Evolutionary conservation across 176 grass and related monocot species (phyloP), one percentile per base, ranked within the genome.

Genomic region (Luzula sylvatica): DNA sequence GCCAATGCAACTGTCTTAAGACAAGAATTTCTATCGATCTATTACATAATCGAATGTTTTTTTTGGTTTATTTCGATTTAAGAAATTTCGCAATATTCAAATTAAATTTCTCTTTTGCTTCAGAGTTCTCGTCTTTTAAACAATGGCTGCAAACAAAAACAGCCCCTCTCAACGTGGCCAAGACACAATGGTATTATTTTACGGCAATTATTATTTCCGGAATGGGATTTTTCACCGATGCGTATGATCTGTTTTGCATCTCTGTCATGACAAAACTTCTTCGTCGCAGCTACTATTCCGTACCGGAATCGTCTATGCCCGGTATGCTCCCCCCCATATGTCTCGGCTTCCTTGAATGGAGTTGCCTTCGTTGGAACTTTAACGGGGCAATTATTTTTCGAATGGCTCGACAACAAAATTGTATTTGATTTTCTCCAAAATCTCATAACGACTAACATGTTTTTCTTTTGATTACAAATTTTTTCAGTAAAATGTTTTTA

Each of bases 211-310:
- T 81, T 3, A 38, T 81, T 18, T 47, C 70, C 26, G 77, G 65
- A 23, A 81, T 81, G 77, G 71, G 77, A 16, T 81, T 81, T 65
- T 81, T 81, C 70, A 81, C 77, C 27, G 77, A 81, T 53, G 77
- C 71, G 11, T 81, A 81, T 65, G 77, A 75, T 56, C 77, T 81
- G 50, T 81, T 81, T 52, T 81, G 77, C 60, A 72, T 78, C 52
- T 78, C 75, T 30, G 59, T 74, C 29, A 59, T 74, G 38, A 74
- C 71, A 62, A 80, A 73, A 54, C 76, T 80, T 26, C 15, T 80
- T 3, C 69, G 69, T 39, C 76, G 76, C 53, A 12, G 72, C 67
- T 80, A 80, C 69, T 80, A 80, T 54, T 27, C 55, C 38, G 53
- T 68, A 38, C 54, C 46, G 7, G 76, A 61, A 5, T 80, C 76